Evolutionary conservation across 371 early-diverging fungal species (phyloP), one percentile per base, ranked within the genome.

Genomic region (Apophysomyces ossiformis): DNA sequence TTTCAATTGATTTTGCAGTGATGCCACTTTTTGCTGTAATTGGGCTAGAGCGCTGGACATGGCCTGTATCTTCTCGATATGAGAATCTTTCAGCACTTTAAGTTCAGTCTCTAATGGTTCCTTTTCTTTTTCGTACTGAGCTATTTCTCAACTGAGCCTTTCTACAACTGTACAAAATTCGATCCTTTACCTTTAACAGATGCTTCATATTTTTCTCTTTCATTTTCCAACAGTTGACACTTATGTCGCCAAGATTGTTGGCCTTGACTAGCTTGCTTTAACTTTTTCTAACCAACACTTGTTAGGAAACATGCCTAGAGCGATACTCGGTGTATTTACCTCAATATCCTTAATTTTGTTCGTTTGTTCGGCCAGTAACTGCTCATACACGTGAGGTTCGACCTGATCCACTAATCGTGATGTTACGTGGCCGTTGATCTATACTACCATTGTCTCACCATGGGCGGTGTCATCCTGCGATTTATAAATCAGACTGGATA

Each of bases 41-140:
- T 69, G 70, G n/a, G 72, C 70, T 38, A 81, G 54, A 4, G 71
- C 39, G n/a, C 61, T 41, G 1, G 78, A 69, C 54, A 75, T 61
- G 16, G 60, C 44, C 60, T 81, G 78, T 2, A 75, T 57, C 43
- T 81, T 81, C 16, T 71, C 69, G 5, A 77, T 50, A 65, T 81
- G 78, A 0, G 67, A 39, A 32, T 81, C 67, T 50, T 81, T 81
- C 3, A 77, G 57, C 37, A 74, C 36, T 16, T 68, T 70, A 3
- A 81, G 56, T 58, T 81, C 81, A 12, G 66, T 58, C 37, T 62
- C 61, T 4, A 77, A 43, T 9, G 63, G 35, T 44, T 69, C 59
- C 21, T 77, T 81, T 46, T 75, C 76, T 26, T 63, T 71, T 58
- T 72, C 67, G 39, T 62, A 77, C 66, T 71, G 71, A 35, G 66